Evolutionary conservation across 1,139 yeast genomes (phyloP).

Genomic region (Debaryomycetaceae sp.): DNA sequence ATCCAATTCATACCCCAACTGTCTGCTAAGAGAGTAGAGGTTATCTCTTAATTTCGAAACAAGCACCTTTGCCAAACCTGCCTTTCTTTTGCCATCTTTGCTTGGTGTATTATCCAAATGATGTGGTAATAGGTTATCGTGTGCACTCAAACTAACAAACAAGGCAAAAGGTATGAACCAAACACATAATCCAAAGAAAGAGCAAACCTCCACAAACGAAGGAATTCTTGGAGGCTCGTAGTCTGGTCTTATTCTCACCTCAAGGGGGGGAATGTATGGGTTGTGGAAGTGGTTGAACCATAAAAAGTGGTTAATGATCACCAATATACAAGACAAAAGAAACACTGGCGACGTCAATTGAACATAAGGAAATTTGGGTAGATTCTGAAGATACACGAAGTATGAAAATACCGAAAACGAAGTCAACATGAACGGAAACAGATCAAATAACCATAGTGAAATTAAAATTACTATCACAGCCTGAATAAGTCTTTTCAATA

Average conservation of each 20-base stretch:
- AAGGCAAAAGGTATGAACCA: constrained; percentile 95
- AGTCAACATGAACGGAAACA: constrained; percentile 69
- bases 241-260: constrained; percentile 51
- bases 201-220: constrained; percentile 81
- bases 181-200: constrained; percentile 88
- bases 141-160: constrained; percentile 88
- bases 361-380: constrained; percentile 80
- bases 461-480: constrained; percentile 51
- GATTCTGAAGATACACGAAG: constrained; percentile 68
- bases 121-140: constrained; percentile 81
- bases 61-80: constrained; percentile 53
- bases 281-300: constrained; percentile 89
- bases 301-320: constrained; percentile 73
- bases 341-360: constrained; percentile 69
- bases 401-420: constrained; percentile 67
- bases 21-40: constrained; percentile 45
- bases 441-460: constrained; percentile 65
- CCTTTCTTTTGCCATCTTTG: constrained; percentile 28
- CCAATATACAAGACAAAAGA: constrained; percentile 66
- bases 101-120: constrained; percentile 36
- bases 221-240: constrained; percentile 72
- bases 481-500: constrained; percentile 61
- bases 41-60: constrained; percentile 52
- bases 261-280: constrained; percentile 57
- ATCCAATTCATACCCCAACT: constrained; percentile 63